Base-by-base conservation (phyloP, 768 basidiomycete genomes). In the Chiua virens region DNA sequence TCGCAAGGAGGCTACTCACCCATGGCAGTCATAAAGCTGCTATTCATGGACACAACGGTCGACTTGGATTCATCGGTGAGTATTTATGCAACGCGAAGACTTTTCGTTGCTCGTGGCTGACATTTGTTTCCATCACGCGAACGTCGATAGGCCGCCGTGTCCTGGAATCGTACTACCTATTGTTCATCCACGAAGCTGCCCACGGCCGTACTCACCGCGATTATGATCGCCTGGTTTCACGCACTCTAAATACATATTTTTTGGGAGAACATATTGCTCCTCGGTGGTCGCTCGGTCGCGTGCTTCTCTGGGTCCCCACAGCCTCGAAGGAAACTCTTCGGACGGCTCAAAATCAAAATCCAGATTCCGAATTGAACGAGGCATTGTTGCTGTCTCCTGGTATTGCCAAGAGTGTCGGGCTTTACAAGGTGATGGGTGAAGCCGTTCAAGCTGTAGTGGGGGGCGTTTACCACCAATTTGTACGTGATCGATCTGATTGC, bases 391-490 rank as follows among this genome's bases (percentile, higher is more conserved):
- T 45, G 38, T 65, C 55, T 50, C 64, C 68, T 36, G 70, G 69
- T 48, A 58, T 79, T n/a, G 64, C 79, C 42, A 71, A 69, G 54
- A 75, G 78, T 36, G 79, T 86, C 2, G 90, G 89, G 3, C 64
- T 91, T 47, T 85, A 85, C 59, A 92, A 91, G 59, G 83, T 91
- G 18, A 80, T 85, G 60, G 90, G 90, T 2, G 83, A 87, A 50
- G 77, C 84, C 0, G 87, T 91, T 5, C 82, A 86, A 57, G 90
- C 87, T 3, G 74, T 90, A 15, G 68, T 91, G 27, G 90, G 90
- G 21, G 87, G 83, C 7, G 78, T 91, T 13, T 89, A 83, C 60
- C 82, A 86, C 60, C 88, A 93, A 73, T 89, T 85, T 66, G 90
- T 92, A 61, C 52, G 89, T 75, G 46, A 30, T 46, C 50, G 34